These are phyloP conservation scores for Scenedesmus sp. DNA, from an alignment of 163 green algal genomes.

Conservation along the genomic window DNA sequence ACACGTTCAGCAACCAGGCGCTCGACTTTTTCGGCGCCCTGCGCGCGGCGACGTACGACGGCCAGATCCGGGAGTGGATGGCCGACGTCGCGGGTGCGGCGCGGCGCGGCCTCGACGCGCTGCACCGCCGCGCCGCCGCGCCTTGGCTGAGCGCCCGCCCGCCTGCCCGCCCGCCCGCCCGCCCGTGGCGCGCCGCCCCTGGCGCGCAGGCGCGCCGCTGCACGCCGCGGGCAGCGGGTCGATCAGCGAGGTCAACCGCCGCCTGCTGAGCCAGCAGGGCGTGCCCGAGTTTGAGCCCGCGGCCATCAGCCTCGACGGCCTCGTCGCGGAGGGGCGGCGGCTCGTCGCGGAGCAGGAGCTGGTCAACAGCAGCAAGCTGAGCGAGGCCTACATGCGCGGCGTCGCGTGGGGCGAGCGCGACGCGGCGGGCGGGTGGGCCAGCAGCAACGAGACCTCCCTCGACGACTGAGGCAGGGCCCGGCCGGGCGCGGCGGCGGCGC, in stretches of 20 bases:
- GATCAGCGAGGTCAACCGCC: slow-evolving; percentile 45
- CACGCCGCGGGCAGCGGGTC: slow-evolving; percentile 46
- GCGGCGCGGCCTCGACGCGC: background rate
- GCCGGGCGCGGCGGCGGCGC: no score
- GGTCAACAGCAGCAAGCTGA: slow-evolving; percentile 63
- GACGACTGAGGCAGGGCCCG: no score
- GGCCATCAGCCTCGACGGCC: slow-evolving; percentile 62
- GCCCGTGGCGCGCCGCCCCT: background rate
- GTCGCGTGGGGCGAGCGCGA: slow-evolving; percentile 37
- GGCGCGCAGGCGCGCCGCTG: slow-evolving; percentile 15
- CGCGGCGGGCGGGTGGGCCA: background rate
- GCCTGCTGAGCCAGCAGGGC: slow-evolving; percentile 55
- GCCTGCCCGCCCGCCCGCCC: background rate
- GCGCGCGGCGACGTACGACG: slow-evolving; percentile 70
- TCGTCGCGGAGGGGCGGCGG: slow-evolving; percentile 75
- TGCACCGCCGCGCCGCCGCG: background rate
- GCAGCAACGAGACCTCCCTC: slow-evolving; percentile 4
- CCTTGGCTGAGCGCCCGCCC: background rate
- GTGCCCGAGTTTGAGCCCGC: slow-evolving; percentile 72
- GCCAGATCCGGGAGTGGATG: slow-evolving; percentile 82
- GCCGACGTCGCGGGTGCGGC: slow-evolving; percentile 20
- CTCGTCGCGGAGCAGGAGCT: slow-evolving; percentile 75
- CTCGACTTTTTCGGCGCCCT: slow-evolving; percentile 81
- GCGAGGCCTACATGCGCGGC: slow-evolving; percentile 73
- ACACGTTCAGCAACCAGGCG: slow-evolving; percentile 57